These are phyloP conservation scores for Colletotrichum australisinense DNA, from an alignment of 2,329 filamentous ascomycete species.

Conservation along the genomic window DNA sequence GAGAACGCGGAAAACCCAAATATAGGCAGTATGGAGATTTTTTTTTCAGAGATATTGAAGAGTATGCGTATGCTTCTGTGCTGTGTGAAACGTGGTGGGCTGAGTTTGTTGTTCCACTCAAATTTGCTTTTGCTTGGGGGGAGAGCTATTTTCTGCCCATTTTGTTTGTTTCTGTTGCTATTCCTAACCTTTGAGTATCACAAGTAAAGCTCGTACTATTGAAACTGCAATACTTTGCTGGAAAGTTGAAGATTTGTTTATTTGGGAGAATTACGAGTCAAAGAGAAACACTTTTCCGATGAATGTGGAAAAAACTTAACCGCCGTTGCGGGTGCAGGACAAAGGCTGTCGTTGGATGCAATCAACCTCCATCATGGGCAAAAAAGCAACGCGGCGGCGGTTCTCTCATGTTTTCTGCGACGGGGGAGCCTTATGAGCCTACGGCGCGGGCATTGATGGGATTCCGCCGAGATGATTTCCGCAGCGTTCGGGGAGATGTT, in stretches of 20 bases:
- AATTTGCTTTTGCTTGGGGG: neutral
- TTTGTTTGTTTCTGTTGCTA: neutral
- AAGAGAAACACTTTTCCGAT: neutral
- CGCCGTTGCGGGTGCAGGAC: neutral
- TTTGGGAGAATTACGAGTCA: neutral
- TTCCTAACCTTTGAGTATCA: neutral
- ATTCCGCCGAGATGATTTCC: constrained; percentile 14
- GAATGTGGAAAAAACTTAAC: neutral
- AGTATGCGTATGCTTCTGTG: neutral
- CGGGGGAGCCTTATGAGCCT: too few relatives aligned
- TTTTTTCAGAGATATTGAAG: neutral
- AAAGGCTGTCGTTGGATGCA: neutral
- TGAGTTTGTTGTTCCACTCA: neutral
- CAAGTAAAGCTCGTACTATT: neutral
- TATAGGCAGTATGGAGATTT: neutral
- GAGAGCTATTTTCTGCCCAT: neutral
- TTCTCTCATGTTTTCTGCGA: neutral
- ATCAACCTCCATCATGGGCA: neutral
- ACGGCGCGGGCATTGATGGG: neutral
- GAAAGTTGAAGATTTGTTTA: too few relatives aligned
- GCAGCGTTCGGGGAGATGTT: neutral
- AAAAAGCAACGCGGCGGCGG: neutral
- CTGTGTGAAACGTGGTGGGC: neutral
- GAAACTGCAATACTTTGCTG: neutral
- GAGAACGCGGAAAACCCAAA: neutral